phyloP scores from a whole-genome alignment of 345 rosid species.

The Populus deltoides region DNA sequence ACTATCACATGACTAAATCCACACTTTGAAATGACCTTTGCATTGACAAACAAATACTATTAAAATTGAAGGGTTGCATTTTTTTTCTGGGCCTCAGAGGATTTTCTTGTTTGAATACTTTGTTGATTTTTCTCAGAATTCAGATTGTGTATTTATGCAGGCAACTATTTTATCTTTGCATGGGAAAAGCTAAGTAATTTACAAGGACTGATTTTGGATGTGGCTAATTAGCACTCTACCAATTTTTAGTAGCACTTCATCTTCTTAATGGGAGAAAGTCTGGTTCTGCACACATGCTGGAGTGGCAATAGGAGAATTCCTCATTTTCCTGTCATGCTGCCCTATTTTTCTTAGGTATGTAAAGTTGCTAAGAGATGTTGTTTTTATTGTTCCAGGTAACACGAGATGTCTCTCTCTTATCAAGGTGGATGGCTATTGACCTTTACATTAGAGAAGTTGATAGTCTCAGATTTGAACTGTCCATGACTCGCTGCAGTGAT shows the following conservation, averaged over 20 bases:
- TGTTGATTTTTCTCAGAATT: not conserved
- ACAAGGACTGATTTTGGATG: not conserved
- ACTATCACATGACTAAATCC: not conserved
- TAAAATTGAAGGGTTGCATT: constrained; percentile 2
- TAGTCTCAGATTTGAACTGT: constrained; percentile 88
- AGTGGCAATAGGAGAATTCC: not conserved
- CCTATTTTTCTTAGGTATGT: constrained; percentile 5
- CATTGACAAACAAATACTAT: not conserved
- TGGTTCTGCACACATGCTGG: not conserved
- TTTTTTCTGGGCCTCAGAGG: not conserved
- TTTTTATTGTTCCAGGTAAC: constrained; percentile 64
- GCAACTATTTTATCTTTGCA: not conserved
- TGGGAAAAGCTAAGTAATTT: not conserved
- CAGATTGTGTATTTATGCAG: not conserved
- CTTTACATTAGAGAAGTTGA: constrained; percentile 84
- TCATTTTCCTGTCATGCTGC: not conserved
- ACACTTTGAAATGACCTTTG: not conserved
- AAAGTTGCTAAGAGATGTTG: constrained; percentile 13
- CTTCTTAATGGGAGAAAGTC: not conserved
- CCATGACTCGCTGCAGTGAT: constrained; percentile 73
- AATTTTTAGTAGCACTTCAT: not conserved
- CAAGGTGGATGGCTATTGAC: constrained; percentile 98
- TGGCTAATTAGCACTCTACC: not conserved
- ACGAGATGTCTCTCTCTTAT: constrained; percentile 84
- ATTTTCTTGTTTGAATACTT: not conserved